These are phyloP conservation scores for Chaetomium globosum DNA, from an alignment of 2,329 filamentous ascomycete genomes.

Conservation along the genomic window DNA sequence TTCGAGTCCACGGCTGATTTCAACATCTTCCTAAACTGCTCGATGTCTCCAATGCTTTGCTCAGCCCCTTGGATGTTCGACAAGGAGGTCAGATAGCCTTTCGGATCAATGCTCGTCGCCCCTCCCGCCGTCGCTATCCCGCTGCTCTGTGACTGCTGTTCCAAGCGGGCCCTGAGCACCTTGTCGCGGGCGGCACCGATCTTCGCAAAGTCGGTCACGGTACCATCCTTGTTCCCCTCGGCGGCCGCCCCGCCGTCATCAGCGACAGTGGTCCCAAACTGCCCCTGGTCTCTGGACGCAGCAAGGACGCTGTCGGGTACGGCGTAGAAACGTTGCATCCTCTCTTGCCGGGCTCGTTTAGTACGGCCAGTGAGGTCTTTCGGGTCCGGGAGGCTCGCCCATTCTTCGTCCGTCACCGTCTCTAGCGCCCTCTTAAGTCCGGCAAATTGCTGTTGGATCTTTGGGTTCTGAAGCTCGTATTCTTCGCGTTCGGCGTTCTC, in stretches of 20 bases:
- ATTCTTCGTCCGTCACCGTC: constrained; percentile 90
- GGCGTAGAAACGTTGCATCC: constrained; percentile 86
- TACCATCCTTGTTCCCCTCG: constrained; percentile 68
- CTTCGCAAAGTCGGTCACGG: constrained; percentile 96
- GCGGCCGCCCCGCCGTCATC: constrained; percentile 67
- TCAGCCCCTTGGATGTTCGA: constrained; percentile 79
- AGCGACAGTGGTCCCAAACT: constrained; percentile 85
- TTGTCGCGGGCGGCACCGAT: constrained; percentile 96
- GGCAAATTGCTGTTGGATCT: constrained; percentile 96
- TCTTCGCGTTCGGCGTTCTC: constrained; percentile 90
- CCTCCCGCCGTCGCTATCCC: constrained; percentile 73
- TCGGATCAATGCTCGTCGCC: constrained; percentile 88
- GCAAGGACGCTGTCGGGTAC: constrained; percentile 95
- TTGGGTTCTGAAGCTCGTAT: constrained; percentile 96
- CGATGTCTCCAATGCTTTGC: constrained; percentile 91
- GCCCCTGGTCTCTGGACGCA: constrained; percentile 75
- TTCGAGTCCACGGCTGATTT: constrained; percentile 98
- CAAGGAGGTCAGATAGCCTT: constrained; percentile 92
- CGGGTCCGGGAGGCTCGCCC: constrained; percentile 92
- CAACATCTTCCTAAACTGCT: constrained; percentile 86
- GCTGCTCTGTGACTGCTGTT: constrained; percentile 77
- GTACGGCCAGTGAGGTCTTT: constrained; percentile 96
- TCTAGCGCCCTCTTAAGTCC: constrained; percentile 90
- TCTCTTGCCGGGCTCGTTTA: constrained; percentile 77
- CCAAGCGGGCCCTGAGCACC: constrained; percentile 89